Evolutionary conservation across 164 flowering plant species (phyloP).

Genomic region (Tetrastigma voinierianum): DNA sequence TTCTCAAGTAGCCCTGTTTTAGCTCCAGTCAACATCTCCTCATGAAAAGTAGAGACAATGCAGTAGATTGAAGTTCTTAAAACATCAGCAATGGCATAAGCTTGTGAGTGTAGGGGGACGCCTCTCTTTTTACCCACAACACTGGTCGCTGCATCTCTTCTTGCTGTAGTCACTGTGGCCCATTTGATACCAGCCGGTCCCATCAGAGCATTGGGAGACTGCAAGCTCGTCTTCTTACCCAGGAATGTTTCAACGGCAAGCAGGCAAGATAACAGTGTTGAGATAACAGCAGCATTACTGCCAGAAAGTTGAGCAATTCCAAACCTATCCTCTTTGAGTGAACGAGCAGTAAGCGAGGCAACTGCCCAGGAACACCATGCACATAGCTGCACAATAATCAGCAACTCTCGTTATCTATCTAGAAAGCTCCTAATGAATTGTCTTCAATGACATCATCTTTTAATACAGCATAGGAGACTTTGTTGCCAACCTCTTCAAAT

Average conservation of each 20-base stretch:
- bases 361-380: constrained; percentile 73
- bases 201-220: constrained; percentile 42
- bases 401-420: not conserved
- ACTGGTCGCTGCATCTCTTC: constrained; percentile 38
- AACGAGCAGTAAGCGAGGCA: constrained; percentile 67
- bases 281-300: constrained; percentile 69
- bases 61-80: constrained; percentile 70
- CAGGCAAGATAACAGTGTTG: constrained; percentile 70
- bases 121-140: constrained; percentile 44
- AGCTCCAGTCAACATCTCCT: constrained; percentile 61
- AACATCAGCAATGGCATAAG: constrained; percentile 79
- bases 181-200: constrained; percentile 77
- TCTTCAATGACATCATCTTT: too few species aligned
- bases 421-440: not conserved
- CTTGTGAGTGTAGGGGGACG: constrained; percentile 54
- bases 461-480: too few species aligned
- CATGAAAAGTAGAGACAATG: constrained; percentile 66
- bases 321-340: constrained; percentile 77
- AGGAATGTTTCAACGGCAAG: constrained; percentile 81
- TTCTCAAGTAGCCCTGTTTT: constrained; percentile 69
- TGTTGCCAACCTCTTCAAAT: too few species aligned
- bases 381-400: constrained; percentile 54
- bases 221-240: constrained; percentile 86
- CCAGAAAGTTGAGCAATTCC: constrained; percentile 95
- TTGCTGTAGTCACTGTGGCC: constrained; percentile 51